Evolutionary conservation across 306 rosid species (phyloP).

Genomic region (Begonia masoniana): DNA sequence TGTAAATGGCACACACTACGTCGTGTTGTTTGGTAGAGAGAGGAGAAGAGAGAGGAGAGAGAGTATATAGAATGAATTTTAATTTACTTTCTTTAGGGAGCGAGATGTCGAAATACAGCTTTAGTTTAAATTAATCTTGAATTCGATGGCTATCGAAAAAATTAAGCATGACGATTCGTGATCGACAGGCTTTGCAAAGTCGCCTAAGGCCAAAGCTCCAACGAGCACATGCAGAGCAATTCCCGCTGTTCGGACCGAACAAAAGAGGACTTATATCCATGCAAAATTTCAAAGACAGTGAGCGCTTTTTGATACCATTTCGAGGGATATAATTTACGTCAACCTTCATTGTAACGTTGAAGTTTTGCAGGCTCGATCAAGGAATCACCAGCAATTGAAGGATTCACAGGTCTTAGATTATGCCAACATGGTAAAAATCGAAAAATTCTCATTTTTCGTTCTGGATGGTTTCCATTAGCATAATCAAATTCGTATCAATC

Average conservation of each 20-base stretch:
- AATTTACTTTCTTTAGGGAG: too few species aligned
- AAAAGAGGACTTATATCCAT: conserved; percentile 5
- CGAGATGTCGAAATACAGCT: too few species aligned
- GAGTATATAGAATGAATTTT: too few species aligned
- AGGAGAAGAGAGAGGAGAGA: too few species aligned
- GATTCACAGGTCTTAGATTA: conserved; percentile 63
- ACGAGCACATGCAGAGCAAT: conserved; percentile 8
- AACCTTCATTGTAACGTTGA: conserved; percentile 3
- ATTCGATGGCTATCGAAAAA: too few species aligned
- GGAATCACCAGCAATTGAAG: conserved; percentile 56
- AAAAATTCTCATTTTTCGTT: neutral
- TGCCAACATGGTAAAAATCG: conserved; percentile 47
- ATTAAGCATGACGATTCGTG: too few species aligned
- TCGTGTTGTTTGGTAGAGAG: too few species aligned
- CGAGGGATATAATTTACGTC: conserved; percentile 3
- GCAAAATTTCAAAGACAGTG: conserved; percentile 39
- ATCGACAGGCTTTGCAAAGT: conserved; percentile 10
- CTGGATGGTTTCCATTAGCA: neutral
- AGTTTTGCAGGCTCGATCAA: conserved; percentile 47
- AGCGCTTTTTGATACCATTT: conserved; percentile 9
- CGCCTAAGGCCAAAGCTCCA: conserved; percentile 5
- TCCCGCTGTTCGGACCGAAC: conserved; percentile 7
- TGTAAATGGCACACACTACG: too few species aligned
- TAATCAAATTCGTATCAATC: too few species aligned
- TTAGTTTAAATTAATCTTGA: too few species aligned